Percentiles rank a stretch among this genome's conserved stretches.
Evolutionary conservation across 441 rosid genomes (phyloP).

Genomic region (Biscutella laevigata): DNA sequence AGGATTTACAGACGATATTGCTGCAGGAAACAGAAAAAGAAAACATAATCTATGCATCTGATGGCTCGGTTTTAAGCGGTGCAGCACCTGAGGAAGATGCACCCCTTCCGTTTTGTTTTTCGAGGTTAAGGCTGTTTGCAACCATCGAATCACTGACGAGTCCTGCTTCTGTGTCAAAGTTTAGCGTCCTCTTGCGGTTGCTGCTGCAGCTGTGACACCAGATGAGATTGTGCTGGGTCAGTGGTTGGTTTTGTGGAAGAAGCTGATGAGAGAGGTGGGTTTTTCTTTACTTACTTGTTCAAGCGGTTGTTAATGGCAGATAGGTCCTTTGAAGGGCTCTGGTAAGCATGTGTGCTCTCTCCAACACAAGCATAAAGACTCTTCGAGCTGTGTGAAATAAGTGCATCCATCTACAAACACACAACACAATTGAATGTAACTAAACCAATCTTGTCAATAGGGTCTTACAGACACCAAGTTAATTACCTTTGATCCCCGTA

Average conservation of each 20-base stretch:
- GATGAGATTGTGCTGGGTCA: not conserved
- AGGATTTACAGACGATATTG: slow-evolving; percentile 23
- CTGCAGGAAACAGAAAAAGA: slow-evolving; percentile 25
- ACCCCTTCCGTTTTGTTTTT: slow-evolving; percentile 42
- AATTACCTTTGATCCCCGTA: slow-evolving; percentile 93
- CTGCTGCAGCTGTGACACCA: slow-evolving; percentile 31
- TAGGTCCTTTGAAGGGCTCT: slow-evolving; percentile 95
- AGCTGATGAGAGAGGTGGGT: not conserved
- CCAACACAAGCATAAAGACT: slow-evolving; percentile 97
- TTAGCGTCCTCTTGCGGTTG: slow-evolving; percentile 58
- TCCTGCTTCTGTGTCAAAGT: slow-evolving; percentile 70
- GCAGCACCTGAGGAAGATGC: slow-evolving; percentile 43
- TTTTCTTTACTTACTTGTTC: slow-evolving; percentile 47
- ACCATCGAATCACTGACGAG: slow-evolving; percentile 87
- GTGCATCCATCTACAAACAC: slow-evolving; percentile 73
- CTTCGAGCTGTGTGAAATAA: slow-evolving; percentile 72
- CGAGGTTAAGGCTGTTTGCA: slow-evolving; percentile 69
- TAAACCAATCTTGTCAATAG: not conserved
- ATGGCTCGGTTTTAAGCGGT: slow-evolving; percentile 52
- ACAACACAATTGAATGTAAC: not conserved
- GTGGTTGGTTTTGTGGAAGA: not conserved
- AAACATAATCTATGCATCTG: slow-evolving; percentile 23
- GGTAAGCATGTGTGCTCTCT: slow-evolving; percentile 91
- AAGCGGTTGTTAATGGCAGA: slow-evolving; percentile 77
- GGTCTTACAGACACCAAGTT: too few relatives aligned